Evolutionary conservation across 2,329 filamentous ascomycete species (phyloP).

Genomic region (Colletotrichum sp.): DNA sequence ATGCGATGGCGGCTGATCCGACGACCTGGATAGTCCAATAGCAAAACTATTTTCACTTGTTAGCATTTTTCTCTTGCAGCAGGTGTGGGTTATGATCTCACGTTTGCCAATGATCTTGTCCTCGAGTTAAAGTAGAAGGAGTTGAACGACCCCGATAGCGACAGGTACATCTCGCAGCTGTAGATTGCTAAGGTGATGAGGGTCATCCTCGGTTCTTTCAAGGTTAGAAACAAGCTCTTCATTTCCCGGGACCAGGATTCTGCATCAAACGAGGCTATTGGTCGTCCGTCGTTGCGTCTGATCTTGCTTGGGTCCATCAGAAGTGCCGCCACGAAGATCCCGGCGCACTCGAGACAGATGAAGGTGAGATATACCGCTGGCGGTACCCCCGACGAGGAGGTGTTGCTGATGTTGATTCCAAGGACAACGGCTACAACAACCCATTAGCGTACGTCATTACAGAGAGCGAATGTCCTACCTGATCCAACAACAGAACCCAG

Average conservation of each 20-base stretch:
- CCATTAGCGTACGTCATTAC: not conserved
- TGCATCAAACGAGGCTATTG: not conserved
- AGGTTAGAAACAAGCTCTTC: not conserved
- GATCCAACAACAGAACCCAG: not conserved
- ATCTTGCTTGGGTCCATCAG: not conserved
- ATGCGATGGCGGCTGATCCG: not conserved
- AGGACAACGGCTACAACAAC: not conserved
- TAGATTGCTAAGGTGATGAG: not conserved
- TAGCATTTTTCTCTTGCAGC: not conserved
- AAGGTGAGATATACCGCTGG: not conserved
- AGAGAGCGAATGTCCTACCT: not conserved
- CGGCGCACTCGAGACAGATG: not conserved
- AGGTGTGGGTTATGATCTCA: not conserved
- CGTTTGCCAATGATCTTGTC: not conserved
- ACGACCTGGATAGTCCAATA: not conserved
- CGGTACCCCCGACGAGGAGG: not conserved
- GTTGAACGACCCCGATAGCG: not conserved
- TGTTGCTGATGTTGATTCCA: not conserved
- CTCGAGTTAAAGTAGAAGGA: not conserved
- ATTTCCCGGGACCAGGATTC: not conserved
- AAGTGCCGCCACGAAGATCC: not conserved
- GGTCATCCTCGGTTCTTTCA: not conserved
- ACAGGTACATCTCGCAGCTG: not conserved
- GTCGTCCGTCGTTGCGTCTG: not conserved
- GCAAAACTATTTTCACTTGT: not conserved